Percentiles rank a stretch among this genome's conserved stretches.
These are phyloP conservation scores for Talaromyces sp. DNA, from an alignment of 2,329 filamentous ascomycete species.

Conservation along the genomic window DNA sequence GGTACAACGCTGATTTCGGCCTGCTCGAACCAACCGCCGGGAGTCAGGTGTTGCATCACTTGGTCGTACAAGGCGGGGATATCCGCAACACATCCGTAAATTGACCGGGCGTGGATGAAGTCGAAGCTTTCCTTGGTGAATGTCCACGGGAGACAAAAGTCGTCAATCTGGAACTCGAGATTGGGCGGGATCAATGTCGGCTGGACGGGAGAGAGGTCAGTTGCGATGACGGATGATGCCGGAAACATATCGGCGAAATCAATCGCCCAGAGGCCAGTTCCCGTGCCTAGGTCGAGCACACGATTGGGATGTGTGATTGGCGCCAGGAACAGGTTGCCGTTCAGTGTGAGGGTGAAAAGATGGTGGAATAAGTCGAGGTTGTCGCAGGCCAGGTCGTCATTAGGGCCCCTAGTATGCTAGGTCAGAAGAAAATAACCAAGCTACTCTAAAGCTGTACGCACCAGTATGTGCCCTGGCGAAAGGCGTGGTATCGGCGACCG, in stretches of 20 bases:
- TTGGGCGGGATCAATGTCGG: conserved; percentile 16
- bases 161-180: conserved; percentile 17
- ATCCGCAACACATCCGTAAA: conserved; percentile 13
- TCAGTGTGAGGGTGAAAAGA: conserved; percentile 1
- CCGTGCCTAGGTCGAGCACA: conserved; percentile 5
- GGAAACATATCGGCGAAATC: conserved; percentile 1
- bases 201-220: conserved; percentile 3
- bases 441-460: not conserved
- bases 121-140: conserved; percentile 17
- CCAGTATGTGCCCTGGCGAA: conserved; percentile 12
- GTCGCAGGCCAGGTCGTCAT: conserved; percentile 1
- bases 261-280: conserved; percentile 7
- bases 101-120: conserved; percentile 15
- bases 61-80: conserved; percentile 13
- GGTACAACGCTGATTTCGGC: conserved; percentile 1
- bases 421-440: not conserved
- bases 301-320: not conserved
- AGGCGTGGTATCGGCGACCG: conserved; percentile 27
- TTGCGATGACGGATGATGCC: not conserved
- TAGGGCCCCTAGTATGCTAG: not conserved
- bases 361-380: conserved; percentile 5
- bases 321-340: conserved; percentile 3
- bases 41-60: conserved; percentile 30
- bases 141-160: conserved; percentile 16
- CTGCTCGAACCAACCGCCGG: conserved; percentile 44